phyloP scores from a whole-genome alignment of 192 early-diverging fungal genomes.

The Entomortierella lignicola region DNA sequence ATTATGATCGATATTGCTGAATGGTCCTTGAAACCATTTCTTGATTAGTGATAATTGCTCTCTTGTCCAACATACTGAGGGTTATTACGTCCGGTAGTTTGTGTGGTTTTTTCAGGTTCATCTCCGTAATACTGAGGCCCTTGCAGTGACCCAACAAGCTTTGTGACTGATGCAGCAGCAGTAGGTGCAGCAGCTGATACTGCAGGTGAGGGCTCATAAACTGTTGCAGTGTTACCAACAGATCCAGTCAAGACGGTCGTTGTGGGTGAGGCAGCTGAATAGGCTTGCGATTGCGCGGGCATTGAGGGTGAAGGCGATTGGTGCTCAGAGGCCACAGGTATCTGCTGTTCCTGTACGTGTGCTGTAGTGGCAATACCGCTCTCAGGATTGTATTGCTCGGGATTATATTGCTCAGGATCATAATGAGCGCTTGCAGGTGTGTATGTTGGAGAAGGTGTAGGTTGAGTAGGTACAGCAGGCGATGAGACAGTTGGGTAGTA shows the following conservation, averaged over 20 bases:
- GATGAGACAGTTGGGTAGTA: not conserved
- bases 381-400: not conserved
- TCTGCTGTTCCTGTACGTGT: not conserved
- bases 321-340: not conserved
- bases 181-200: not conserved
- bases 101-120: not conserved
- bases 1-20: too few species aligned
- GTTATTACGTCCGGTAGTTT: slow-evolving; percentile 12
- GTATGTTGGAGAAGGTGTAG: slow-evolving; percentile 11
- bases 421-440: not conserved
- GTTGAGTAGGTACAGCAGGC: not conserved
- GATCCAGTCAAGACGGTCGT: slow-evolving; percentile 10
- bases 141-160: slow-evolving; percentile 1
- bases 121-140: slow-evolving; percentile 23
- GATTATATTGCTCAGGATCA: slow-evolving; percentile 12
- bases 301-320: slow-evolving; percentile 2
- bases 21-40: not conserved
- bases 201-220: slow-evolving; percentile 13
- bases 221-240: not conserved
- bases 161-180: not conserved
- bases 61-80: slow-evolving; percentile 17
- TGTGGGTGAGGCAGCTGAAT: slow-evolving; percentile 7
- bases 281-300: slow-evolving; percentile 20
- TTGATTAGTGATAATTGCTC: slow-evolving; percentile 15
- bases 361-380: not conserved